Conservation (phyloP, 306 rosid species). For the Adenanthera pavonina region DNA sequence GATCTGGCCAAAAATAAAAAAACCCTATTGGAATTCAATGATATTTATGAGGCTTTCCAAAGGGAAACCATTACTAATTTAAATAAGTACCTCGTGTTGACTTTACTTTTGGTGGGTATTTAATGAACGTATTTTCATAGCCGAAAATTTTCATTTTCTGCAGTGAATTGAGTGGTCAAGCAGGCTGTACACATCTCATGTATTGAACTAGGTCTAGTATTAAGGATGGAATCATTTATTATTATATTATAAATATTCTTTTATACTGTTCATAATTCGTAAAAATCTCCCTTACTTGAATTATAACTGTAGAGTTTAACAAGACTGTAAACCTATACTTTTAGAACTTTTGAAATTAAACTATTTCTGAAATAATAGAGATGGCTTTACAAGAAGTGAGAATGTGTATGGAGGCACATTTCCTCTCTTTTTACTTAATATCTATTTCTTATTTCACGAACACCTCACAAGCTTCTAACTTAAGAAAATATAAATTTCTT, state of each 20-base stretch:
- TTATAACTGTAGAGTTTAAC: background rate
- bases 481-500: background rate
- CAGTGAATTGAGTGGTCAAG: background rate
- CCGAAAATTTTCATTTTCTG: background rate
- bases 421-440: too few species aligned
- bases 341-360: too few species aligned
- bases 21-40: background rate
- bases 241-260: conserved; percentile 5
- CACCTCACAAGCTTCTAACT: too few species aligned
- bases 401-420: too few species aligned
- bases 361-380: too few species aligned
- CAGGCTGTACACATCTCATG: background rate
- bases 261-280: conserved; percentile 20
- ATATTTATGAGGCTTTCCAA: background rate
- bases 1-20: background rate
- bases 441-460: too few species aligned
- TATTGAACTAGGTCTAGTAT: background rate
- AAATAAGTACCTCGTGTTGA: background rate
- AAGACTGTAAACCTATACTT: too few species aligned
- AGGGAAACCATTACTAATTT: background rate
- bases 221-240: background rate
- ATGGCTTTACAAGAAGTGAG: too few species aligned
- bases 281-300: background rate
- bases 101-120: background rate
- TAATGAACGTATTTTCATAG: background rate